Evolutionary conservation across 768 basidiomycete genomes (phyloP).

Genomic region (Tulasnella sp.): DNA sequence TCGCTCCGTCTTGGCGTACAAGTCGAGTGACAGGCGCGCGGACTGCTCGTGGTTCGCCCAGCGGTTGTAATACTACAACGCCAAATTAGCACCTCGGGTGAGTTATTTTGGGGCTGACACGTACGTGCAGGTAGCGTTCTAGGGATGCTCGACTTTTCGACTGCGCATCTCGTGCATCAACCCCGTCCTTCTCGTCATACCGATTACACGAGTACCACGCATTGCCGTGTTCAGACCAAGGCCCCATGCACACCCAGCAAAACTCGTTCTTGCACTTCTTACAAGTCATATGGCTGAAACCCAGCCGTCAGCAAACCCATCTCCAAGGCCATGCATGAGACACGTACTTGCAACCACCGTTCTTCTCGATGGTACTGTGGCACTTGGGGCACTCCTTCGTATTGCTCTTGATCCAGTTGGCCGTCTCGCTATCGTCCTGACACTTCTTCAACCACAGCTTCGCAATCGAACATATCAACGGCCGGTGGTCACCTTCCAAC

Average conservation of each 20-base stretch:
- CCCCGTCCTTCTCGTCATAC: constrained; percentile 82
- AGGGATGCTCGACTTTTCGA: constrained; percentile 79
- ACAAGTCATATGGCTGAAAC: constrained; percentile 92
- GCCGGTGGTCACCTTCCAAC: constrained; percentile 80
- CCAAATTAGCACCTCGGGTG: too few relatives aligned
- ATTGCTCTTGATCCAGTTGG: constrained; percentile 99
- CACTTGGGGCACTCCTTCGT: constrained; percentile 97
- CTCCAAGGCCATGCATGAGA: neutral
- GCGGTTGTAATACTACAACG: constrained; percentile 87
- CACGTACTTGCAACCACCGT: constrained; percentile 98
- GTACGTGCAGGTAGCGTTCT: constrained; percentile 89
- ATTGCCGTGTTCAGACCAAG: constrained; percentile 95
- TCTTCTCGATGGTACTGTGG: constrained; percentile 98
- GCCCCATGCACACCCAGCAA: constrained; percentile 99
- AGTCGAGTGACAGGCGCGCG: constrained; percentile 85
- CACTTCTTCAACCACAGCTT: constrained; percentile 96
- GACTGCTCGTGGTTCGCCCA: constrained; percentile 99
- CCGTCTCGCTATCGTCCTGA: constrained; percentile 93
- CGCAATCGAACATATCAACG: constrained; percentile 78
- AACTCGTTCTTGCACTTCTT: constrained; percentile 99
- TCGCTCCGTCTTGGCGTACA: constrained; percentile 94
- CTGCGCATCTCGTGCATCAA: constrained; percentile 84
- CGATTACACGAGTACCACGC: constrained; percentile 98
- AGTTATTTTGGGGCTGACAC: constrained; percentile 26
- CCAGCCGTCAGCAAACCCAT: constrained; percentile 14